Evolutionary conservation across 2,329 filamentous ascomycete species (phyloP), one percentile per base, ranked within the genome.

Genomic region (Bipolaris oryzae): DNA sequence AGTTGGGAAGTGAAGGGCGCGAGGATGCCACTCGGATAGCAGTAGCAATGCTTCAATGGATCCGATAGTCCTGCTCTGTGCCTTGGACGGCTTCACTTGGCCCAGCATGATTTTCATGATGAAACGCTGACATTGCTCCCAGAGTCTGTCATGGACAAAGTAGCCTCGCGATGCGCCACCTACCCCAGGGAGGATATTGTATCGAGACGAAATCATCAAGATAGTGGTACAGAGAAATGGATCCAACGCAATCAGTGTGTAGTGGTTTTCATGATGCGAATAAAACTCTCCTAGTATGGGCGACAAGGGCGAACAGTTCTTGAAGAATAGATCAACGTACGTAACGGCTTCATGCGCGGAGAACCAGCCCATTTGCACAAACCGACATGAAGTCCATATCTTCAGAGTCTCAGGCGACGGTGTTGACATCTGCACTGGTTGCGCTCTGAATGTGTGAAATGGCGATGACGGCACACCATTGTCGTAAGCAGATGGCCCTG

Each of bases 21-120:
- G 78, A 1, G 83, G 82, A 60, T 84, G 82, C 83, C 83, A 85
- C 65, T 85, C 82, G 0, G 81, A 82, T n/a, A 85, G 77, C 1
- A 85, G 66, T 1, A 85, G 61, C 0, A 85, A 73, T 0, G 81
- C 82, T 60, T 85, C 81, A 3, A 85, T 83, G 0, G 81, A 81
- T 0, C 83, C 83, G 21, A 82, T 76, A 0, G 80, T 81, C 5
- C 82, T 74, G n/a, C 70, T 75, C 51, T 81, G 82, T 2, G 81
- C 79, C 47, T 80, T 82, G 3, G 79, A 81, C 1, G 76, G 73
- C 54, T 82, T 83, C 49, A 84, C 82, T 53, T 84, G 81, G 0
- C 83, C 83, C 21, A 84, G 79, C 53, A 83, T 81, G 3, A 85
- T 78, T 49, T 81, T 76, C 76, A 80, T 81, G 11, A 84, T 78